Conservation (phyloP, 371 early-diverging fungal genomes). For the Mucor velutinosus region DNA sequence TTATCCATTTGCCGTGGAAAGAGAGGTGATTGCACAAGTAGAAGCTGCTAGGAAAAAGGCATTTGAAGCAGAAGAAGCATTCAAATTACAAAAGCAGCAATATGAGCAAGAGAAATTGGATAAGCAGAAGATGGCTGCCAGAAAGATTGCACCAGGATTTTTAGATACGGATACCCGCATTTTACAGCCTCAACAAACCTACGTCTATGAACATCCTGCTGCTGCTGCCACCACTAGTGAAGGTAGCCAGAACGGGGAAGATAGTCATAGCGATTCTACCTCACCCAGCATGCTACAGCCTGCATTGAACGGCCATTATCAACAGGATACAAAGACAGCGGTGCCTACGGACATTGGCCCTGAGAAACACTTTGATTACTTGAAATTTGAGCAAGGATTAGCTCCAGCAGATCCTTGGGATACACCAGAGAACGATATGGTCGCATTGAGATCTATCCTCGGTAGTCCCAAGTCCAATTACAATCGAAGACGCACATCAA, state of each 20-base stretch:
- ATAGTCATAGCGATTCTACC: neutral
- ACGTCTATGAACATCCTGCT: conserved; percentile 29
- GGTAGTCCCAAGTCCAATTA: conserved; percentile 26
- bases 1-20: conserved; percentile 48
- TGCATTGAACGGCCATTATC: neutral
- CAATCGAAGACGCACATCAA: neutral
- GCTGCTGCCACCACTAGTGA: neutral
- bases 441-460: conserved; percentile 51
- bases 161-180: conserved; percentile 58
- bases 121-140: conserved; percentile 51
- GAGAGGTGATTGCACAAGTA: conserved; percentile 40
- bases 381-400: conserved; percentile 70
- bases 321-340: neutral
- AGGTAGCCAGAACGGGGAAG: neutral
- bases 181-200: conserved; percentile 45
- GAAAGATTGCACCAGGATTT: conserved; percentile 63
- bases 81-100: conserved; percentile 2
- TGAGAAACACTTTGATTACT: conserved; percentile 53
- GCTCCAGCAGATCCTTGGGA: conserved; percentile 81
- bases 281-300: conserved; percentile 7
- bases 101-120: conserved; percentile 42
- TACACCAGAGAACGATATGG: conserved; percentile 56
- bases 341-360: neutral
- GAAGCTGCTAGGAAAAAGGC: conserved; percentile 27
- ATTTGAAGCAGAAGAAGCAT: conserved; percentile 23